Base-by-base conservation (phyloP, 2,329 filamentous ascomycete genomes). In the Karstenula rhodostoma region DNA sequence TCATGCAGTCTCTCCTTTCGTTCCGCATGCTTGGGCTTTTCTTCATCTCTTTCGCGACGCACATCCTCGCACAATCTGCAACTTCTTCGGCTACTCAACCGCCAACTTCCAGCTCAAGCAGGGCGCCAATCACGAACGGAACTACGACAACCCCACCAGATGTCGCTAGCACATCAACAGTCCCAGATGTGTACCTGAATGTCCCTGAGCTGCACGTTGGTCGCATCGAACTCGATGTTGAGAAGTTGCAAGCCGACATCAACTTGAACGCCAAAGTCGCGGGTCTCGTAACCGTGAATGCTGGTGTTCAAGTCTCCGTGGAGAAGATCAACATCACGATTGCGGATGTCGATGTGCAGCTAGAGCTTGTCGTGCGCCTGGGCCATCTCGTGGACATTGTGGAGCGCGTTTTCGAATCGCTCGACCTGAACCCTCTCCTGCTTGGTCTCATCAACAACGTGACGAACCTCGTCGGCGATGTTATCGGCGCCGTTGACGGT, bases 181-280 rank as follows among this genome's bases (percentile, higher is more conserved):
- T 81, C 0, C 85, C 86, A 10, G 86, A 89, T 75, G 86, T 89
- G 19, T 79, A 82, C 57, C 82, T 89, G 40, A 83, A 82, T 50
- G 83, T 88, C 1, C 85, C 86, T 0, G 81, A 86, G 63, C 79
- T 89, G 8, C 83, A 83, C 42, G 86, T 89, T 19, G 84, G 84
- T 42, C 79, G 80, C 52, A 89, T 89, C 60, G 86, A 88, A 74
- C 78, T 89, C 3, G 81, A 84, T 49, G 86, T 89, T 3, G 85
- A 88, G 65, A 82, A 87, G 64, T 76, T 88, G 19, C 78, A 80
- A 60, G 86, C 85, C 2, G 84, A 89, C 61, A 79, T 89, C 68
- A 88, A 88, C 69, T 77, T 89, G 2, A 85, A 85, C 51, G 86
- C 86, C 35, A 82, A 85, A 61, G 80, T 89, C n/a, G 86, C 86